Evolutionary conservation across 176 grass and related monocot species (phyloP), one percentile per base, ranked within the genome.

Genomic region (Hyparrhenia diplandra): DNA sequence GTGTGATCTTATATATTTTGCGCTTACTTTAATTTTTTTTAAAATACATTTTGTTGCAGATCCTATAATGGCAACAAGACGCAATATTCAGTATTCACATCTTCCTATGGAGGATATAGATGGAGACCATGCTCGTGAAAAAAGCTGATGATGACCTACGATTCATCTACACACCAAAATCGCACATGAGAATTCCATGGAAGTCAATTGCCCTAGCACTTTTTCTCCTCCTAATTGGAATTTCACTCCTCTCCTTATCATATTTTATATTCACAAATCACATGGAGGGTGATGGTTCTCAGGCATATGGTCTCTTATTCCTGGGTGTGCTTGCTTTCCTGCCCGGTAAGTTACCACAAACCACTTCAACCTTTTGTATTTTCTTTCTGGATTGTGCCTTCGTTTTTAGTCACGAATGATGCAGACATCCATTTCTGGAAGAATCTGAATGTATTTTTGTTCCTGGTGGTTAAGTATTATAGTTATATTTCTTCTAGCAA

Each of bases 281-380:
- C 47, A 92, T 95, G 89, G 89, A 81, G 21, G 93, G 87, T 57
- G 89, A 95, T 81, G 68, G 13, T 74, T 86, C 89, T 71, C 89
- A 89, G 43, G 89, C 82, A 75, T 87, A 89, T 41, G 87, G 89
- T 27, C 82, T 95, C 6, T 76, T 92, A 58, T 83, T 87, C 63
- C 71, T 90, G n/a, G 87, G 92, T 55, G 47, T 88, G 46, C 82
- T 92, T 75, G 84, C 89, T 11, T 95, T 95, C 67, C 89, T 95
- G 83, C 93, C 93, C 1, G 93, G 93, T 95, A 95, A 69, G 89
- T 14, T 25, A 77, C 28, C 18, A 43, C 42, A 57, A 67, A 47
- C 43, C n/a, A 29, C n/a, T 66, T 25, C 27, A 31, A n/a, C 9
- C 29, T 39, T 80, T 34, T 40, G 8, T 58, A 74, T 42, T 40